A percentile compares a stretch with the other conserved stretches of the same genome.
phyloP scores from a whole-genome alignment of 2,329 filamentous ascomycete genomes.

The Phoma herbarum region DNA sequence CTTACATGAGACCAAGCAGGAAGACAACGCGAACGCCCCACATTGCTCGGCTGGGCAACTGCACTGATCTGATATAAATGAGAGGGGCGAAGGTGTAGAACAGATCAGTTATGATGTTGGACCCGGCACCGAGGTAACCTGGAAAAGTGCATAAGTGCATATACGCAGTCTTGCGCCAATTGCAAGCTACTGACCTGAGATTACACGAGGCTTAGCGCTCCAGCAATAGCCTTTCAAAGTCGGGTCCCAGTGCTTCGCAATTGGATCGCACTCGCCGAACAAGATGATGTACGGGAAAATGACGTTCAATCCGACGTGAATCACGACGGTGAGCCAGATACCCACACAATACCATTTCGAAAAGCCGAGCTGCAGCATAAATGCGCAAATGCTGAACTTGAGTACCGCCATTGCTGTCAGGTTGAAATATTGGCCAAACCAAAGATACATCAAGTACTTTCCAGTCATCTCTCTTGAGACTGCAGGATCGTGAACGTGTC shows the following conservation, averaged over 20 bases:
- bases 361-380: constrained; percentile 18
- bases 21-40: constrained; percentile 23
- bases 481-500: constrained; percentile 17
- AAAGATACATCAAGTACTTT: constrained; percentile 11
- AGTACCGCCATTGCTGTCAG: constrained; percentile 18
- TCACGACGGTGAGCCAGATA: constrained; percentile 7
- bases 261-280: constrained; percentile 10
- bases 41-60: constrained; percentile 11
- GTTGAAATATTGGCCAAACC: constrained; percentile 22
- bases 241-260: constrained; percentile 16
- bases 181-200: constrained; percentile 5
- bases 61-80: constrained; percentile 14
- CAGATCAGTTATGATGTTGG: constrained; percentile 20
- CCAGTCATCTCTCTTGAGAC: background rate
- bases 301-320: constrained; percentile 16
- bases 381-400: constrained; percentile 22
- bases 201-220: constrained; percentile 8
- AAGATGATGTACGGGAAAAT: constrained; percentile 10
- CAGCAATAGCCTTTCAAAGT: constrained; percentile 15
- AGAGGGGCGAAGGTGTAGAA: constrained; percentile 22
- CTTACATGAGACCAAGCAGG: constrained; percentile 20
- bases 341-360: constrained; percentile 8
- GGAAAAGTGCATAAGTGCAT: background rate
- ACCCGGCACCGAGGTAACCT: constrained; percentile 12
- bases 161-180: too few relatives aligned